Evolutionary conservation across 805 yeast genomes (phyloP).

Genomic region (Candida hungchunana): DNA sequence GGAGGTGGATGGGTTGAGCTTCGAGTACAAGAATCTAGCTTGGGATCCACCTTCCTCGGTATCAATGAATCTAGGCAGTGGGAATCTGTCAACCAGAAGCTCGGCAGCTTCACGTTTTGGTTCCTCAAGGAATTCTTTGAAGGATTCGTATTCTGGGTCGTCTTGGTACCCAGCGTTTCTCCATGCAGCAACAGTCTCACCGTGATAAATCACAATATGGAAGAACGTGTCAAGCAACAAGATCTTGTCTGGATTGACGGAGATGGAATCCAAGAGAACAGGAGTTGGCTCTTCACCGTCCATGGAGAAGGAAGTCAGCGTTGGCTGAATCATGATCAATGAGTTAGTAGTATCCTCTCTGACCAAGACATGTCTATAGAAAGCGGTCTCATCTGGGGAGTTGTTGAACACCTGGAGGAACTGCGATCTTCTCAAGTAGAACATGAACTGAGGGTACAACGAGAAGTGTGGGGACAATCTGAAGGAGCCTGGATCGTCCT

Average conservation of each 20-base stretch:
- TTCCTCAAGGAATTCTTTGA: slow-evolving; percentile 79
- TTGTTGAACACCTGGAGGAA: slow-evolving; percentile 94
- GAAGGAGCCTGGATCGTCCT: slow-evolving; percentile 79
- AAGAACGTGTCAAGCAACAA: slow-evolving; percentile 91
- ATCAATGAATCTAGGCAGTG: slow-evolving; percentile 94
- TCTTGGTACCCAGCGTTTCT: slow-evolving; percentile 93
- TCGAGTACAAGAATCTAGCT: slow-evolving; percentile 92
- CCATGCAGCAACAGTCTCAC: slow-evolving; percentile 94
- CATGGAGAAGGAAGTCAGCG: slow-evolving; percentile 79
- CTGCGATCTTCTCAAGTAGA: slow-evolving; percentile 93
- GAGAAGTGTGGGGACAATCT: slow-evolving; percentile 79
- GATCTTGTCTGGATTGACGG: slow-evolving; percentile 84
- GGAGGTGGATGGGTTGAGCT: slow-evolving; percentile 89
- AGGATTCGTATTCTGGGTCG: slow-evolving; percentile 82
- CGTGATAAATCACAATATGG: slow-evolving; percentile 94
- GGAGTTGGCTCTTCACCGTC: slow-evolving; percentile 79
- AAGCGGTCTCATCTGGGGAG: slow-evolving; percentile 98
- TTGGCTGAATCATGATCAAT: slow-evolving; percentile 96
- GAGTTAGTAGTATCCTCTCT: slow-evolving; percentile 92
- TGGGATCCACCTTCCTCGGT: slow-evolving; percentile 99
- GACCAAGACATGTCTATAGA: slow-evolving; percentile 86
- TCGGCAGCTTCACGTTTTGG: slow-evolving; percentile 93
- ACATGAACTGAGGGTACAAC: slow-evolving; percentile 92
- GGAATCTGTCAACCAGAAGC: slow-evolving; percentile 88
- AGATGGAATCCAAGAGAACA: slow-evolving; percentile 87